phyloP scores from a whole-genome alignment of 148 eudicot species.

The Diospyros kaki region DNA sequence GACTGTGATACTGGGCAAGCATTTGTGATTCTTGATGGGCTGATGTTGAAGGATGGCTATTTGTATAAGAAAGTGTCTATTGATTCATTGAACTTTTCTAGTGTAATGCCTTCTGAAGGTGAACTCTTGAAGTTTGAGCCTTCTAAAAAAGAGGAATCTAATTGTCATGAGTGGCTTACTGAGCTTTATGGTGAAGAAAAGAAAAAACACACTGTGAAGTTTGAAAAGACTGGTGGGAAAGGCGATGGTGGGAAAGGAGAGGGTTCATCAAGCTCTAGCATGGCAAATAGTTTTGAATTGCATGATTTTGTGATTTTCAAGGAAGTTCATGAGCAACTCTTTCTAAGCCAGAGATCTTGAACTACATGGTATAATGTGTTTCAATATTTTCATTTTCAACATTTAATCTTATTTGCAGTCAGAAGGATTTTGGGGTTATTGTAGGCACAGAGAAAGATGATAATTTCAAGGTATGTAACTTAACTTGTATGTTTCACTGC shows the following conservation, averaged over 20 bases:
- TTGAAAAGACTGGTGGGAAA: conserved; percentile 55
- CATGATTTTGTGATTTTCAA: conserved; percentile 84
- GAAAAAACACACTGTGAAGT: conserved; percentile 27
- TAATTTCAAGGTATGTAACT: conserved; percentile 59
- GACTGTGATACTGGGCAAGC: conserved; percentile 78
- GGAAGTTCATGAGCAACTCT: conserved; percentile 25
- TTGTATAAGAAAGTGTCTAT: conserved; percentile 70
- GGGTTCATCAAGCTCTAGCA: conserved; percentile 59
- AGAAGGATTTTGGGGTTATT: conserved; percentile 83
- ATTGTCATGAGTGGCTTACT: conserved; percentile 78
- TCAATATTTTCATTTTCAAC: not conserved
- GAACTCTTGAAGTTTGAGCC: conserved; percentile 77
- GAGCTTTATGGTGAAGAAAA: conserved; percentile 81
- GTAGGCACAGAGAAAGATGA: conserved; percentile 85
- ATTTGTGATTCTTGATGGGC: conserved; percentile 78
- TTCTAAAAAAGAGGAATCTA: conserved; percentile 58
- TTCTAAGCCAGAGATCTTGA: not conserved
- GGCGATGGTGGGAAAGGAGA: conserved; percentile 82
- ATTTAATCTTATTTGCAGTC: conserved; percentile 34
- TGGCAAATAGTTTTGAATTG: conserved; percentile 55
- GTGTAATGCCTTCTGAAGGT: conserved; percentile 71
- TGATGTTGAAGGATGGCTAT: conserved; percentile 89
- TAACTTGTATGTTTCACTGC: not conserved
- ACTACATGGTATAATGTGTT: no score
- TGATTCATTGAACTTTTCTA: conserved; percentile 77